Conservation (phyloP, 768 basidiomycete genomes). For the Cystofilobasidium bisporidii region DNA sequence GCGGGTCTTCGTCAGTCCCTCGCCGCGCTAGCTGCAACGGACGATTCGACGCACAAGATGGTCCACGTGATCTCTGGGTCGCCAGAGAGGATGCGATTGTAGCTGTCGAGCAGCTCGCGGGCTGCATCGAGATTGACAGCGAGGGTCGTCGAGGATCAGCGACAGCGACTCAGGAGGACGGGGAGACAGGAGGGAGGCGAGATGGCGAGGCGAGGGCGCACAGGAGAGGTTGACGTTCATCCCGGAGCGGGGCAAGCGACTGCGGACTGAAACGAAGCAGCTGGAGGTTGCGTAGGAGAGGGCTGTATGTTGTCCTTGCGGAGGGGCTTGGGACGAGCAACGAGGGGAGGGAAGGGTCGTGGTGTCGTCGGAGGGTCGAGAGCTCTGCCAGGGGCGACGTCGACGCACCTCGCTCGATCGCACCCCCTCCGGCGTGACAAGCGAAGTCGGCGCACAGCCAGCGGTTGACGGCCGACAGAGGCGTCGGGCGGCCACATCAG, state of each 20-base stretch:
- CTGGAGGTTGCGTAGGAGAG: background rate
- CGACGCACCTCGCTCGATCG: too few species aligned
- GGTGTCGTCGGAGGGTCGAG: too few species aligned
- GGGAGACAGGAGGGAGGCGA: background rate
- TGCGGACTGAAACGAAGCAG: too few species aligned
- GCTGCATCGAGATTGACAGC: background rate
- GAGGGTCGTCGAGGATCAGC: too few species aligned
- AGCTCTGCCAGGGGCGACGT: too few species aligned
- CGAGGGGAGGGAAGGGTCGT: background rate
- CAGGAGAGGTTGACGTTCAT: conserved; percentile 28
- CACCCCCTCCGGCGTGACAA: too few species aligned
- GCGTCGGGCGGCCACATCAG: too few species aligned
- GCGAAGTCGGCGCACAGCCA: too few species aligned
- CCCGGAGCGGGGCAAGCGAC: too few species aligned
- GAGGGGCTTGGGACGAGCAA: background rate
- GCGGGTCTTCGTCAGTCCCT: background rate
- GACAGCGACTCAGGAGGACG: too few species aligned
- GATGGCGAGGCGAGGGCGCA: background rate
- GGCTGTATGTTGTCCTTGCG: background rate
- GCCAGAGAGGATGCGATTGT: conserved; percentile 23
- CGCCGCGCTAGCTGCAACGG: too few species aligned
- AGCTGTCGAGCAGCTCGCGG: conserved; percentile 24
- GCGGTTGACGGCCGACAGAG: too few species aligned
- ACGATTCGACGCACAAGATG: conserved; percentile 24
- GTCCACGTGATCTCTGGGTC: conserved; percentile 21